phyloP scores from a whole-genome alignment of 2,329 filamentous ascomycete genomes.

The Exophiala mesophila region DNA sequence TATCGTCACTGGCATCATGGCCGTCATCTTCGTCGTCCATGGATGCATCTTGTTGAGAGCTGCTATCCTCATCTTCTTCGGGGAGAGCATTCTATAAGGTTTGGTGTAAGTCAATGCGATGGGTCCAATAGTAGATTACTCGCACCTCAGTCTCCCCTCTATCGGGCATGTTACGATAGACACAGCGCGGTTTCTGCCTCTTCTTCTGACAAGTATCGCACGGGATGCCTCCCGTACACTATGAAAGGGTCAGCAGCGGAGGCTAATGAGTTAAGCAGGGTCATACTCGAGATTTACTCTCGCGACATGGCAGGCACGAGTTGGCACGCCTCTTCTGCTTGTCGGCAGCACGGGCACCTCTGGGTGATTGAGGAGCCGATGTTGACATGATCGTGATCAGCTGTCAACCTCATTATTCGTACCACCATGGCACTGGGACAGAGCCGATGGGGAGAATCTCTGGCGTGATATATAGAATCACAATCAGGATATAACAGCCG shows the following conservation, averaged over 20 bases:
- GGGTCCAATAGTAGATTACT: too few relatives aligned
- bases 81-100: background rate
- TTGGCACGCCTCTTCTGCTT: constrained; percentile 17
- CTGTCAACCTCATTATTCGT: constrained; percentile 17
- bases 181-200: constrained; percentile 19
- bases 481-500: too few relatives aligned
- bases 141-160: constrained; percentile 4
- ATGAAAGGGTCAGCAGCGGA: background rate
- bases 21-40: background rate
- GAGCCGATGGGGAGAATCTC: too few relatives aligned
- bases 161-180: constrained; percentile 11
- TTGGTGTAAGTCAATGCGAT: too few relatives aligned
- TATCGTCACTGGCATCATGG: background rate
- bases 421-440: constrained; percentile 10
- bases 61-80: background rate
- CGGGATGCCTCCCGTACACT: constrained; percentile 21
- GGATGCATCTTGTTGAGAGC: background rate
- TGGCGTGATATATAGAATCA: too few relatives aligned
- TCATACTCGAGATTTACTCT: constrained; percentile 22
- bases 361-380: constrained; percentile 8
- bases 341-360: constrained; percentile 5
- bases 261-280: too few relatives aligned
- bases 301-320: constrained; percentile 22
- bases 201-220: constrained; percentile 21
- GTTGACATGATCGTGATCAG: constrained; percentile 14